Base-by-base conservation (phyloP, 1,284 basidiomycete genomes). In the Puccinia novopanici region DNA sequence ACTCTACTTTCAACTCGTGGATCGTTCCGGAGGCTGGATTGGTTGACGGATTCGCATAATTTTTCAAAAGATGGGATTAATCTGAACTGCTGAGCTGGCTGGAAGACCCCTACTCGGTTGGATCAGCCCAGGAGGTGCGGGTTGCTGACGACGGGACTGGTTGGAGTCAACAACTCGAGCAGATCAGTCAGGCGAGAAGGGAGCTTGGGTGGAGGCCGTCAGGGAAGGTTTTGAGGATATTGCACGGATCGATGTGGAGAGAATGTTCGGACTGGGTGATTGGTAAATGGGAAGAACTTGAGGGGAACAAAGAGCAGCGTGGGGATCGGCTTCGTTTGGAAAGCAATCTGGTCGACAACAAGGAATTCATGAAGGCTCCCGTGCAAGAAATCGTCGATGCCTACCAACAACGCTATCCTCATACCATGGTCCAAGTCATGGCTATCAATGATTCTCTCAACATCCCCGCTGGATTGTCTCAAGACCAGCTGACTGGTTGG, bases 51-150 rank as follows among this genome's bases (percentile, higher is more conserved):
- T n/a, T n/a, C 83, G 86, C 88, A 19, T 88, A 90, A 75, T 90
- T 90, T 0, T 91, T 95, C 82, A 89, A 91, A 80, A 90, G 90
- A 2, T 97, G 94, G 94, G 92, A 95, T 84, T 87, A 87, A 50
- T 10, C 70, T 57, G 67, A 54, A 10, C 54, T 79, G 10, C 57
- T 79, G 19, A 57, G 24, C 45, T 71, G 61, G n/a, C 55, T 79
- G 24, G 68, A 55, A 79, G 37, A 57, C 55, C 40, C 67, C 5
- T 42, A 70, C 55, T 65, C 54, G 34, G 34, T 30, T 10, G 52
- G 17, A 37, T 19, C 67, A 19, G 22, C 24, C 12, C 24, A 74
- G 9, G 72, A 74, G n/a, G 13, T 30, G 19, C 4, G n/a, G 10
- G 22, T 2, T 34, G 17, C 30, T 30, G 63, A 24, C 30, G 42